Evolutionary conservation across 768 basidiomycete genomes (phyloP).

Genomic region (Serendipita sp.): DNA sequence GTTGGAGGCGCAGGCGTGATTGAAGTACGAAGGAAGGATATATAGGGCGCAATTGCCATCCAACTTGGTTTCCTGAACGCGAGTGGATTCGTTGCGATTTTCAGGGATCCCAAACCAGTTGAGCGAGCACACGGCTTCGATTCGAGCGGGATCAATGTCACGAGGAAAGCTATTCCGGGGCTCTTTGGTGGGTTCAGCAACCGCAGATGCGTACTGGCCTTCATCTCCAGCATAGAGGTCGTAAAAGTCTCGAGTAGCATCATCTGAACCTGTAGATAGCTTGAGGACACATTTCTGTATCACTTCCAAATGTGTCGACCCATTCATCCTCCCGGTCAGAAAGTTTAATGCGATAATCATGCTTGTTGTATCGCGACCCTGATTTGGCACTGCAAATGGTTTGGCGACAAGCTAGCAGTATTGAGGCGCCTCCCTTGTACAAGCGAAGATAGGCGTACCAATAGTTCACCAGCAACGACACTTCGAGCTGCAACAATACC

Average conservation of each 20-base stretch:
- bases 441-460: constrained; percentile 9
- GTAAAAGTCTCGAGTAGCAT: no score
- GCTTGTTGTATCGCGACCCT: no score
- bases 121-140: neutral
- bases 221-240: no score
- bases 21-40: constrained; percentile 19
- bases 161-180: neutral
- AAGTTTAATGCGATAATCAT: neutral
- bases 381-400: no score
- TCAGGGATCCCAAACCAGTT: neutral
- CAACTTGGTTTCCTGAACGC: no score
- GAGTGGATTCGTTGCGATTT: neutral
- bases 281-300: neutral
- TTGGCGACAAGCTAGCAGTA: no score
- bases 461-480: constrained; percentile 15
- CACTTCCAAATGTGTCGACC: neutral
- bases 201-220: no score
- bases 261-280: no score
- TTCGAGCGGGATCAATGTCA: neutral
- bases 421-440: neutral
- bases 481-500: neutral
- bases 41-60: constrained; percentile 15
- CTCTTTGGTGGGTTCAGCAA: no score
- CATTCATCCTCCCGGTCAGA: neutral
- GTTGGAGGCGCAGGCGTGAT: constrained; percentile 20